Percentiles rank a stretch among this genome's conserved stretches.
Conservation (phyloP, 441 rosid genomes). For the Rhodomyrtus psidioides region DNA sequence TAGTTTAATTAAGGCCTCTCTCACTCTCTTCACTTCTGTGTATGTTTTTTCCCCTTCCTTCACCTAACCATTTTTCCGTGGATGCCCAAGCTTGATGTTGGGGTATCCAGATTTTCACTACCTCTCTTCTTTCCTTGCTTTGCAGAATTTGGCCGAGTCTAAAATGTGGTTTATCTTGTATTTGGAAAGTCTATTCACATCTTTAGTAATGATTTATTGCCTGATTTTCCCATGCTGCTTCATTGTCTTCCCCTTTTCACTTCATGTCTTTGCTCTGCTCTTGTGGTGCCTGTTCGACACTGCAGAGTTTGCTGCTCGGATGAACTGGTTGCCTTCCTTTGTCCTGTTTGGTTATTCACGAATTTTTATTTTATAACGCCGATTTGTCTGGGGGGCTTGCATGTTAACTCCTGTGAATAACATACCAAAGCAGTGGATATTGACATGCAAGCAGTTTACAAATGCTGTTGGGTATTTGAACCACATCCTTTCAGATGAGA, state of each 20-base stretch:
- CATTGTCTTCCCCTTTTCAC: background rate
- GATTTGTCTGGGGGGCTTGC: background rate
- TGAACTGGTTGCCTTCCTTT: too few relatives aligned
- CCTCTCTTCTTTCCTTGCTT: background rate
- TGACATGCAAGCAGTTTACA: constrained; percentile 33
- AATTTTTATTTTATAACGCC: background rate
- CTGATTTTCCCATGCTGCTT: background rate
- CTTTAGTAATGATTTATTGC: background rate
- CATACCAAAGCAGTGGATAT: background rate
- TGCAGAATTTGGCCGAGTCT: background rate
- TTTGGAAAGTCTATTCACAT: background rate
- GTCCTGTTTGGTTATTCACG: too few relatives aligned
- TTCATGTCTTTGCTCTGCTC: background rate
- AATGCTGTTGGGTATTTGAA: constrained; percentile 94
- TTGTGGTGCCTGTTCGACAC: background rate
- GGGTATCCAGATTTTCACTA: background rate
- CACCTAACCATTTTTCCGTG: background rate
- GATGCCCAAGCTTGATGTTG: background rate
- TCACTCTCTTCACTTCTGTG: background rate
- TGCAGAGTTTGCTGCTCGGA: background rate
- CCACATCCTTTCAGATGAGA: constrained; percentile 67
- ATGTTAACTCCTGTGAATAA: background rate
- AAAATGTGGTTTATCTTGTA: background rate
- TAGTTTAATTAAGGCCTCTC: constrained; percentile 77
- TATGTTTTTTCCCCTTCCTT: background rate